Percentiles rank a stretch among this genome's conserved stretches.
Conservation (phyloP, 768 basidiomycete genomes). For the Coprinellus micaceus region DNA sequence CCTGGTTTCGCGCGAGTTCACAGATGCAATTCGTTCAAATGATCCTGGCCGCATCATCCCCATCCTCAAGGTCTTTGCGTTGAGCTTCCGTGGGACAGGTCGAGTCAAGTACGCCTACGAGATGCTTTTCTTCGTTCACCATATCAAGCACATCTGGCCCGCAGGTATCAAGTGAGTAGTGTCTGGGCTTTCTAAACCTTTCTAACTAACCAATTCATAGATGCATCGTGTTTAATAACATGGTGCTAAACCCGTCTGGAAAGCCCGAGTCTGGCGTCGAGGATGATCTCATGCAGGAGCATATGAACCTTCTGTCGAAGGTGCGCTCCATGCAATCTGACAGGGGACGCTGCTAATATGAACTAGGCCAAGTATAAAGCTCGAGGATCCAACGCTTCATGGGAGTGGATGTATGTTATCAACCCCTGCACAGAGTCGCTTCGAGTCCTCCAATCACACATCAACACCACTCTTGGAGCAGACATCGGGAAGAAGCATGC, state of each 20-base stretch:
- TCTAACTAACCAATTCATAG: constrained; percentile 11
- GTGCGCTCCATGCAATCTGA: constrained; percentile 10
- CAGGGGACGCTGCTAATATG: neutral
- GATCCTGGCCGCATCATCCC: constrained; percentile 29
- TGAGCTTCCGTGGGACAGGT: constrained; percentile 29
- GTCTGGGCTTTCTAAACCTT: neutral
- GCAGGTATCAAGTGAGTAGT: constrained; percentile 16
- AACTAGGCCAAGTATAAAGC: constrained; percentile 21
- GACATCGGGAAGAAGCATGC: constrained; percentile 19
- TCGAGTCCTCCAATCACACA: constrained; percentile 14
- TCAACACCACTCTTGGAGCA: constrained; percentile 18
- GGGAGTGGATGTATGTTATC: constrained; percentile 26
- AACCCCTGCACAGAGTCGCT: constrained; percentile 23
- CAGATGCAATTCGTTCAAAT: constrained; percentile 28
- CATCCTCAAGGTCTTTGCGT: constrained; percentile 24
- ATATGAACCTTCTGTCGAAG: constrained; percentile 33
- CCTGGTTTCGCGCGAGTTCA: constrained; percentile 22
- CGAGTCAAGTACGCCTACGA: constrained; percentile 31
- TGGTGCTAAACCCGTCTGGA: constrained; percentile 32
- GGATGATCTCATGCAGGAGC: constrained; percentile 31
- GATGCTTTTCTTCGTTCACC: constrained; percentile 27
- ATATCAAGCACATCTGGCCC: constrained; percentile 23
- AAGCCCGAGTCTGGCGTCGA: constrained; percentile 23
- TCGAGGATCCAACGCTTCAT: constrained; percentile 20
- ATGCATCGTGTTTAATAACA: constrained; percentile 25